phyloP scores from a whole-genome alignment of 257 asterid genomes.

The Jacaranda mimosifolia region DNA sequence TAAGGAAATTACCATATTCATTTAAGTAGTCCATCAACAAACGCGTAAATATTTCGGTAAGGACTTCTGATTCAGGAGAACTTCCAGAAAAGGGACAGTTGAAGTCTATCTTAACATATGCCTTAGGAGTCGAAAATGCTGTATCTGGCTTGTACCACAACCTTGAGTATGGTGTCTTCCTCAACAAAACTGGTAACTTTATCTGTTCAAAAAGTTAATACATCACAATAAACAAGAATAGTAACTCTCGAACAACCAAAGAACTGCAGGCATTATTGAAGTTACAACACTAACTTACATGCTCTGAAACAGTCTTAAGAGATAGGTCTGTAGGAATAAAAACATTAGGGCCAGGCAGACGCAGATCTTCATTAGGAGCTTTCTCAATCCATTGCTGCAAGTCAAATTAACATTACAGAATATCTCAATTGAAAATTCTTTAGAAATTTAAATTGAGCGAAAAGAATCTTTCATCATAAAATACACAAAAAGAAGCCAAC shows the following conservation, averaged over 20 bases:
- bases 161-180: slow-evolving; percentile 84
- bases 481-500: slow-evolving; percentile 53
- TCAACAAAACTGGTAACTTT: slow-evolving; percentile 70
- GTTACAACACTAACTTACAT: slow-evolving; percentile 54
- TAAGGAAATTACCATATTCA: slow-evolving; percentile 78
- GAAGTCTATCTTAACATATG: slow-evolving; percentile 85
- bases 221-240: slow-evolving; percentile 40
- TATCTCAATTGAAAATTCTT: slow-evolving; percentile 14
- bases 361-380: slow-evolving; percentile 73
- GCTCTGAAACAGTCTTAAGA: slow-evolving; percentile 64
- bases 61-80: slow-evolving; percentile 88
- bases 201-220: slow-evolving; percentile 57
- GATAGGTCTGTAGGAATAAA: slow-evolving; percentile 96
- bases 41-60: slow-evolving; percentile 85
- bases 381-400: slow-evolving; percentile 81
- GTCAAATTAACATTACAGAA: slow-evolving; percentile 34
- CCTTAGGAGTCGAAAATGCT: slow-evolving; percentile 86
- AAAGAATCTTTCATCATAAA: slow-evolving; percentile 28
- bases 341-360: slow-evolving; percentile 78
- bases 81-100: slow-evolving; percentile 85
- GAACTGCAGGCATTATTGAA: slow-evolving; percentile 19
- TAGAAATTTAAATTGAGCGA: slow-evolving; percentile 16
- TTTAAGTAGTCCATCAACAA: slow-evolving; percentile 93
- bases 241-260: slow-evolving; percentile 28
- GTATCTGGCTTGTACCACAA: slow-evolving; percentile 97